These are phyloP conservation scores for Pichia sp. DNA, from an alignment of 1,139 yeast genomes.

Conservation along the genomic window DNA sequence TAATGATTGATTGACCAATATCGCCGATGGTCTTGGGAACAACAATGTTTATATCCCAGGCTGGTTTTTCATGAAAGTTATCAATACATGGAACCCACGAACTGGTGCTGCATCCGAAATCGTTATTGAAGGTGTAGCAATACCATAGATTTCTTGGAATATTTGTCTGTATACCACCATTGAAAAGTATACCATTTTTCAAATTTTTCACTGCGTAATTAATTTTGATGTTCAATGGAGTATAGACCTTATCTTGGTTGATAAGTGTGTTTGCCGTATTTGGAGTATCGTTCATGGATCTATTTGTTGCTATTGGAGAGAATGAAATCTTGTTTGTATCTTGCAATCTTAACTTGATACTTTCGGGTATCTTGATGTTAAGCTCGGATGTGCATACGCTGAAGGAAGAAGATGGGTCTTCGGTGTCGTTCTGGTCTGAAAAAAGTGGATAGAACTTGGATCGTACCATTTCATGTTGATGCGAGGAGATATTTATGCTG, in stretches of 20 bases:
- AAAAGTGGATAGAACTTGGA: constrained; percentile 62
- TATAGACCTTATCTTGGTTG: constrained; percentile 45
- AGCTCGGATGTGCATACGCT: constrained; percentile 68
- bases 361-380: constrained; percentile 68
- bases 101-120: constrained; percentile 77
- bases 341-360: constrained; percentile 59
- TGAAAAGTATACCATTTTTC: constrained; percentile 72
- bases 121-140: constrained; percentile 81
- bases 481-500: constrained; percentile 43
- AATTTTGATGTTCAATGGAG: constrained; percentile 72
- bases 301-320: constrained; percentile 37
- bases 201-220: constrained; percentile 68
- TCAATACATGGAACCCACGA: constrained; percentile 98
- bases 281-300: constrained; percentile 39
- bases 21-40: constrained; percentile 80
- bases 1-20: constrained; percentile 44
- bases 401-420: constrained; percentile 46
- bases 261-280: constrained; percentile 38
- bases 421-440: constrained; percentile 61
- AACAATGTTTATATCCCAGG: constrained; percentile 88
- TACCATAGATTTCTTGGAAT: constrained; percentile 58
- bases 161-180: constrained; percentile 46
- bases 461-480: constrained; percentile 64
- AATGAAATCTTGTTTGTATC: constrained; percentile 48
- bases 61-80: constrained; percentile 80